Base-by-base conservation (phyloP, 2,329 filamentous ascomycete species). In the Xylariaceae sp. region DNA sequence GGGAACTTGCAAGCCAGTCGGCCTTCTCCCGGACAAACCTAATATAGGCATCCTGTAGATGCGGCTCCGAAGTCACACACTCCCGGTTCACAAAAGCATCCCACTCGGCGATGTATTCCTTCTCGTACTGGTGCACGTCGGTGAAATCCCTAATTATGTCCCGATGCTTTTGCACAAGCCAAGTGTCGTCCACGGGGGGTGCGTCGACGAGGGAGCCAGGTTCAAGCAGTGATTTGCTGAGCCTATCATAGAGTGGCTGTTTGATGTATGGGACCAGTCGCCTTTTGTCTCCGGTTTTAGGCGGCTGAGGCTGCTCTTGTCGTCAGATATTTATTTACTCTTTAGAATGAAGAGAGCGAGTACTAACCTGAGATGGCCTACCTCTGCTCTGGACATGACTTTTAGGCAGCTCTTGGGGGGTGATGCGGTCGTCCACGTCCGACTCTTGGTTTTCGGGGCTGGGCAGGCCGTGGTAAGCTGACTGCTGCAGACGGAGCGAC, bases 61-160 rank as follows among this genome's bases (percentile, higher is more conserved):
- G 76, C 3, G 69, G 67, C 19, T 67, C 66, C 4, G 73, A 71
- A 4, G 70, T 72, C 32, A 78, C 59, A 38, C 66, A 69, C 48
- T 71, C 66, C 31, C 62, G 62, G 7, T 74, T 65, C 32, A 76
- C 69, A 48, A 72, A 77, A 1, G 67, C 64, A 43, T 78, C 74
- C 75, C 75, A 80, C 46, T 73, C 70, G 48, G 67, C 65, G 39
- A 79, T 73, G 41, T 73, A 79, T 44, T 78, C 74, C 53, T 73
- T 75, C 51, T 80, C 75, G 12, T 66, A 61, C 3, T 62, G 53
- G 9, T 69, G 69, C 17, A 79, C 66, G 47, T 79, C 75, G 7
- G 68, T 70, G 50, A 75, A 78, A 45, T 79, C 76, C 18, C 67
- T 64, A 38, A 79, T 69, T 37, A 69, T 71, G 40, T 79, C 73